phyloP scores from a whole-genome alignment of 768 basidiomycete species.

The Tricholoma flavovirens region DNA sequence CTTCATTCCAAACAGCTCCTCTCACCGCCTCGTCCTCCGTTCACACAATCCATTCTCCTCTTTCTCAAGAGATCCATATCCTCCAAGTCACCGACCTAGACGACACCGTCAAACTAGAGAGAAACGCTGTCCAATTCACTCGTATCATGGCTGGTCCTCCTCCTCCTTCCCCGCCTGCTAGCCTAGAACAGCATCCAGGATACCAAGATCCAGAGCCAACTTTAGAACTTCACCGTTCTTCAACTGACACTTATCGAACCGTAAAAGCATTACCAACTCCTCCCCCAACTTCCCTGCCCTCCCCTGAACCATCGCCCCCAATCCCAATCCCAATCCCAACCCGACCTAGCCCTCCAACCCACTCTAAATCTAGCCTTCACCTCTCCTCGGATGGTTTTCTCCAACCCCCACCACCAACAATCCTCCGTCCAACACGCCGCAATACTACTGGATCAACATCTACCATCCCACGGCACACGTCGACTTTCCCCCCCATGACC shows the following conservation, averaged over 20 bases:
- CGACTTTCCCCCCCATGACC: conserved; percentile 27
- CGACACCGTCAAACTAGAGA: conserved; percentile 39
- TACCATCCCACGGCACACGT: conserved; percentile 30
- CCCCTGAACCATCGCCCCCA: conserved; percentile 7
- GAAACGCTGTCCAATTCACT: conserved; percentile 6
- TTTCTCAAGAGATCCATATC: conserved; percentile 47
- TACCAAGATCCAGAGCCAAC: not conserved
- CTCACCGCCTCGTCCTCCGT: conserved; percentile 16
- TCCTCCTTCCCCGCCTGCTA: conserved; percentile 30
- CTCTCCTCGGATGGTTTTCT: conserved; percentile 40
- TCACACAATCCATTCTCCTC: conserved; percentile 7
- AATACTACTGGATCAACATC: conserved; percentile 65
- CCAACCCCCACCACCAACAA: conserved; percentile 40
- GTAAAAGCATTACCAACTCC: conserved; percentile 14
- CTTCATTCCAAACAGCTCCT: conserved; percentile 31
- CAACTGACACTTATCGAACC: conserved; percentile 42
- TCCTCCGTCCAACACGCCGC: conserved; percentile 45
- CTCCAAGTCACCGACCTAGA: conserved; percentile 40
- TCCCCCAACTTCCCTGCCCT: conserved; percentile 7
- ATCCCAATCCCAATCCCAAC: conserved; percentile 10
- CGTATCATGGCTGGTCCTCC: conserved; percentile 19
- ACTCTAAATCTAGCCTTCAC: conserved; percentile 19
- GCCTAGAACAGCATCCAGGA: conserved; percentile 22
- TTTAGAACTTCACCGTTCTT: conserved; percentile 36
- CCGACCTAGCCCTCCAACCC: not conserved